A percentile compares a stretch with the other conserved stretches of the same genome.
Conservation (phyloP, 2,329 filamentous ascomycete genomes). For the Hypoxylon rubiginosum region DNA sequence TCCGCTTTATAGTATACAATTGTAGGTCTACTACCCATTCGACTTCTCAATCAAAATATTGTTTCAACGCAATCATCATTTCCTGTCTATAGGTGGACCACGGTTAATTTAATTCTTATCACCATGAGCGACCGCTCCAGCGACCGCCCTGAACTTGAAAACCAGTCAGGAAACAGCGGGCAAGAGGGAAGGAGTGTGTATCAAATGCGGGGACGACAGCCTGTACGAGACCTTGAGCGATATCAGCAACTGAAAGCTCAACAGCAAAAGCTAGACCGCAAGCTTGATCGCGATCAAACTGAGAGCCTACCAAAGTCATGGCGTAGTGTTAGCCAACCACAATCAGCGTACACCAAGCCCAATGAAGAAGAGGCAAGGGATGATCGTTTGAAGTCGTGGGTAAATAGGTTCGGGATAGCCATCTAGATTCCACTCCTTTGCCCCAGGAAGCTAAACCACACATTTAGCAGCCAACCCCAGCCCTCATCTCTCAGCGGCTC, state of each 20-base stretch:
- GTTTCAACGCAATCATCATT: too few relatives aligned
- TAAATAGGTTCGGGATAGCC: background rate
- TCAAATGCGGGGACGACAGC: too few relatives aligned
- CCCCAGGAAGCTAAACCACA: background rate
- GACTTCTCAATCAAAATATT: too few relatives aligned
- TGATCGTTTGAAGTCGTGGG: background rate
- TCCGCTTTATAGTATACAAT: too few relatives aligned
- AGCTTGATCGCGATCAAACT: too few relatives aligned
- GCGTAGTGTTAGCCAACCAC: too few relatives aligned
- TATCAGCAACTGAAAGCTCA: too few relatives aligned
- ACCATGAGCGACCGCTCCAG: background rate
- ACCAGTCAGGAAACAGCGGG: background rate
- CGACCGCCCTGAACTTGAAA: background rate
- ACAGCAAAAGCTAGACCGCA: too few relatives aligned
- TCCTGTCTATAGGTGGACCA: background rate
- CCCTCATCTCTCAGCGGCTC: background rate
- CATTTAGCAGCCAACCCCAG: background rate
- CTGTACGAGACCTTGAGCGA: background rate
- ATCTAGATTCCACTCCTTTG: background rate
- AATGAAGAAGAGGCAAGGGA: background rate
- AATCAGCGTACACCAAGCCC: too few relatives aligned
- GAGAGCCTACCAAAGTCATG: too few relatives aligned
- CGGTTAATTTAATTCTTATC: background rate
- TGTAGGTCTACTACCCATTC: too few relatives aligned
- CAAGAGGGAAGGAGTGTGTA: background rate